A percentile compares a stretch with the other conserved stretches of the same genome.
These are phyloP conservation scores for Trichoderma simmonsii DNA, from an alignment of 2,329 filamentous ascomycete genomes.

Conservation along the genomic window DNA sequence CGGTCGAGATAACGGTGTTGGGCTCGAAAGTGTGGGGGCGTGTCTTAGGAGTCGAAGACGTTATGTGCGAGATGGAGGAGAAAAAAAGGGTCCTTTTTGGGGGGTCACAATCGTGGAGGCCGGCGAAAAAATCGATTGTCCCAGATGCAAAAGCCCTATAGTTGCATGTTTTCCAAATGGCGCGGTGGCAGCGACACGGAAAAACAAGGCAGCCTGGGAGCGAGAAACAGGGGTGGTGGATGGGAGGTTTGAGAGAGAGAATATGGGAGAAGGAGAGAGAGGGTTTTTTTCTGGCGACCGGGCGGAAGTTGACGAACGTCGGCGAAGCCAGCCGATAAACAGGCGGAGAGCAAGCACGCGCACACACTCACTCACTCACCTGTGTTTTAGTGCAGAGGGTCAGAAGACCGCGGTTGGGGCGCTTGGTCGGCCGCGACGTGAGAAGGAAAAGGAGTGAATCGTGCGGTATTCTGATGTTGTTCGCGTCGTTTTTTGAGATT, in stretches of 20 bases:
- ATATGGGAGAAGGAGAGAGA: not conserved
- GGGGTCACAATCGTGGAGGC: not conserved
- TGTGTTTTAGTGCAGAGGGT: not conserved
- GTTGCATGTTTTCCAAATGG: not conserved
- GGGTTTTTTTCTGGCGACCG: not conserved
- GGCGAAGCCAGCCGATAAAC: not conserved
- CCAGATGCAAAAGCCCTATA: not conserved
- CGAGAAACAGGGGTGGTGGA: not conserved
- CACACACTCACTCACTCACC: not conserved
- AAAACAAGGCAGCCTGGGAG: not conserved
- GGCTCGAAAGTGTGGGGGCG: constrained; percentile 4
- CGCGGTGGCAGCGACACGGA: not conserved
- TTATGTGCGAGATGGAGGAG: not conserved
- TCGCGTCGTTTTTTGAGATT: not conserved
- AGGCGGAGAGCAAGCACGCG: not conserved
- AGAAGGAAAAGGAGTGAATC: not conserved
- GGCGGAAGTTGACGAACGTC: not conserved
- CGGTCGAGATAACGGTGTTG: not conserved
- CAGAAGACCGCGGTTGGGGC: not conserved
- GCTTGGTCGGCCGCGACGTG: not conserved
- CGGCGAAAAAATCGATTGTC: not conserved
- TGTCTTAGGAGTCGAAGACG: constrained; percentile 5
- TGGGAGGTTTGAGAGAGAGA: not conserved
- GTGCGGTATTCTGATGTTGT: not conserved
- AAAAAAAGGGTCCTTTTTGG: constrained; percentile 3